Percentiles rank a stretch among this genome's conserved stretches.
Evolutionary conservation across 169 alveolate genomes (phyloP).

Genomic region (Plasmodium knowlesi): DNA sequence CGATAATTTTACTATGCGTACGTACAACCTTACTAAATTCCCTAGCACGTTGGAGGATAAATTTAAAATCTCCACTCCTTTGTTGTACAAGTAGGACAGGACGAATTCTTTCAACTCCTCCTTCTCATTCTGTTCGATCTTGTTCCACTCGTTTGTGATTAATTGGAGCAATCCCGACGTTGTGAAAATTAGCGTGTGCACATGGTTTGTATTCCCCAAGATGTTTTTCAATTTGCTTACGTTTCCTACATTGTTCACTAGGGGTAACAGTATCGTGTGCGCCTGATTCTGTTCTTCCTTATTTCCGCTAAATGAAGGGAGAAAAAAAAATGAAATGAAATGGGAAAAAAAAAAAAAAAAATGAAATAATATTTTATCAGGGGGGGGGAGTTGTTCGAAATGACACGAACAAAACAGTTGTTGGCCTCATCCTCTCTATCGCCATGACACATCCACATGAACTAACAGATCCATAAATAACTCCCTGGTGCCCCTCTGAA

Average conservation of each 20-base stretch:
- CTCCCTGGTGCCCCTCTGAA: too few species aligned
- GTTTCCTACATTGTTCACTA: constrained; percentile 88
- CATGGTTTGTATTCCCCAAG: constrained; percentile 88
- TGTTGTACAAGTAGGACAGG: constrained; percentile 89
- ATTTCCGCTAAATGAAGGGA: constrained; percentile 85
- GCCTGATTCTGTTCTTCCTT: constrained; percentile 91
- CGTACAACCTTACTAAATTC: constrained; percentile 89
- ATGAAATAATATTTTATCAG: background rate
- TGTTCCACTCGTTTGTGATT: constrained; percentile 90
- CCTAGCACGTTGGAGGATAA: constrained; percentile 92
- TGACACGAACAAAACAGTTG: background rate
- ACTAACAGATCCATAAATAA: background rate
- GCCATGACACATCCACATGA: background rate
- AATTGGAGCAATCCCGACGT: constrained; percentile 88
- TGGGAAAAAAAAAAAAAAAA: background rate
- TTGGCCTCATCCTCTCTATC: background rate
- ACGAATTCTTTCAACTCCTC: constrained; percentile 90
- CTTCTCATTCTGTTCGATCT: constrained; percentile 88
- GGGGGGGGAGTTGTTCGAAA: background rate
- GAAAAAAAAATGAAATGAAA: too few species aligned
- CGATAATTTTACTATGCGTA: constrained; percentile 90
- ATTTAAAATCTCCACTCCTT: constrained; percentile 92
- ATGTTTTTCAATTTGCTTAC: constrained; percentile 86
- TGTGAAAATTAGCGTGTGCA: constrained; percentile 89
- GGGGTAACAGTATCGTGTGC: constrained; percentile 92